Evolutionary conservation across 1,284 basidiomycete genomes (phyloP), one percentile per base, ranked within the genome.

Genomic region (Trichosporon sp.): DNA sequence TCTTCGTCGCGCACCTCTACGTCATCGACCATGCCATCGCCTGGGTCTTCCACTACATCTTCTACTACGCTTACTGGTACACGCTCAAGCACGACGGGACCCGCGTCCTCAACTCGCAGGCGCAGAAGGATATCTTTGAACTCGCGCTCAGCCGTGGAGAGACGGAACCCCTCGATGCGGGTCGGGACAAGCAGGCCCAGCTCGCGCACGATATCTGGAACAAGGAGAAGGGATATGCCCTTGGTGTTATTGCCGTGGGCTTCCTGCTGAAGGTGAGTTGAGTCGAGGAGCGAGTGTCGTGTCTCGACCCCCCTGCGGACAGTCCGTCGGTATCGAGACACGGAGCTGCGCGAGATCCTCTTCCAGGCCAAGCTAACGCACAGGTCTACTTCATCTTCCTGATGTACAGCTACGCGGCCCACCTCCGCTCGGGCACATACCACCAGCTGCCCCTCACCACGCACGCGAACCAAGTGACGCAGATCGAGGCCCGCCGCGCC

Each of bases 1-100:
- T 97, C 37, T 92, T 93, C 78, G 95, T 97, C 80, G 92, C 96
- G 0, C 95, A 99, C 82, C 85, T 96, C 32, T 98, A 95, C 85
- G 89, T 92, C 70, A 88, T 92, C 67, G 96, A 99, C 85, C 96
- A 99, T 84, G 84, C 97, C 74, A 87, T 99, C 76, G 92, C 91
- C n/a, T 94, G 94, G 0, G 86, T 91, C 4, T 98, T 94, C 91
- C 95, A 94, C 37, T 87, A 92, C 68, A 91, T 92, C 80, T 99
- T 99, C 78, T 92, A 90, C 64, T 88, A 93, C 56, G 85, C 89
- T 61, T 98, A 95, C 92, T 98, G 94, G 92, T 86, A 90, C 68
- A 91, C 91, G 83, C 92, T 90, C 0, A 91, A 94, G 0, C 96
- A 99, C 81, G 95, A 98, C 77, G 96, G 95, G 5, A 87, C 87